Evolutionary conservation across 345 rosid genomes (phyloP), one percentile per base, ranked within the genome.

Genomic region (Gossypium bickii): DNA sequence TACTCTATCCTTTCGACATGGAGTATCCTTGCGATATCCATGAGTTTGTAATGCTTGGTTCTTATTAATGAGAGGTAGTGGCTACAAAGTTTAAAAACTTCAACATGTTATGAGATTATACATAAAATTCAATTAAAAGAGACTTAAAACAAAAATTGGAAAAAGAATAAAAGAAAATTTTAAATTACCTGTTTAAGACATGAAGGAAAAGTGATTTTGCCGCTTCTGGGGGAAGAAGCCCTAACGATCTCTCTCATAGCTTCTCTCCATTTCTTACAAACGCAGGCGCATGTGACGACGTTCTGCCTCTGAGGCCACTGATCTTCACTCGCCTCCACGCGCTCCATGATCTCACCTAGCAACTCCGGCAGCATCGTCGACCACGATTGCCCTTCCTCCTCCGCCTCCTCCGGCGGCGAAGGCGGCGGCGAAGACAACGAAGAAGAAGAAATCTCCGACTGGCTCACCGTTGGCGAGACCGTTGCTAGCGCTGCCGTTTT

Each of bases 181-280:
- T 25, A 48, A 7, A 7, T 7, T 44, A 94, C 98, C 93, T 86
- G 88, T 80, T 89, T 92, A 48, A 94, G 97, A 66, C 95, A 92
- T 71, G 95, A 87, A 80, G 98, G 97, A 82, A 94, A 94, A 44
- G 98, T 94, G 56, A 94, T 94, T 76, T 79, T 86, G 71, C 86
- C 91, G 10, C 63, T 61, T 25, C 73, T 77, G 25, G 57, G 72
- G 53, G 86, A 80, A 25, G 94, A 85, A 75, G 53, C 78, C 79
- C 57, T 76, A 64, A 90, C 91, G 59, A 89, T 80, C 38, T 90
- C 97, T 62, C 76, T 86, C 34, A 92, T 82, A 63, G 87, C 78
- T 3, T 86, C 90, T 83, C 98, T 90, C 97, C 98, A 94, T 68
- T 84, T 84, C 82, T 87, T 90, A 13, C 97, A 90, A 34, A 90